These are phyloP conservation scores for Berberis vulgaris DNA, from an alignment of 164 flowering plant genomes.

Conservation along the genomic window DNA sequence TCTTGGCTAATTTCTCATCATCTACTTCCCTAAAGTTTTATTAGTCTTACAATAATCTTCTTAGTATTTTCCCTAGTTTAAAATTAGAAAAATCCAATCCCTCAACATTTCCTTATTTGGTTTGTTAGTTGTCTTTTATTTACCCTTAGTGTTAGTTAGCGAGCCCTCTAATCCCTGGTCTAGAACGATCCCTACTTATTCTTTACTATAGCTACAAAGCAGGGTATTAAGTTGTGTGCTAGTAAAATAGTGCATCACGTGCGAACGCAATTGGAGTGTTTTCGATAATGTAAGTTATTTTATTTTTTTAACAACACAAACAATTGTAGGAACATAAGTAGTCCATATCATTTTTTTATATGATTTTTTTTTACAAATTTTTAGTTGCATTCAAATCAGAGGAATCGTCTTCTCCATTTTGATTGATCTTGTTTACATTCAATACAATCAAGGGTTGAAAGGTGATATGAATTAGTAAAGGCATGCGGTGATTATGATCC, in stretches of 20 bases:
- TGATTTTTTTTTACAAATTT: background rate
- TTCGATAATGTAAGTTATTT: background rate
- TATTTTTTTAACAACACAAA: background rate
- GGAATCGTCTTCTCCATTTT: background rate
- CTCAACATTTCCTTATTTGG: no score
- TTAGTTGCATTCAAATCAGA: background rate
- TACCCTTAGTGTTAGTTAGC: no score
- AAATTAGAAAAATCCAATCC: no score
- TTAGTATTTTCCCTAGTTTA: no score
- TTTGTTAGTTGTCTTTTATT: no score
- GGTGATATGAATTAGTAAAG: background rate
- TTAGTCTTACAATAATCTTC: no score
- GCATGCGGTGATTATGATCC: background rate
- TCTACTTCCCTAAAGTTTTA: no score
- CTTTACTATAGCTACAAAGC: no score
- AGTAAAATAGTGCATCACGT: background rate
- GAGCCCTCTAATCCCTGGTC: no score
- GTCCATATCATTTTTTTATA: background rate
- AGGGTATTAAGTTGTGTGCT: no score
- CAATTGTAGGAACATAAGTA: background rate
- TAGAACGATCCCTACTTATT: no score
- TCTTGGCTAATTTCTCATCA: no score
- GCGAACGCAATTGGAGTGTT: constrained; percentile 1
- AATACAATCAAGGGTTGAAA: background rate
- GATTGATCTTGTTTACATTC: background rate